Evolutionary conservation across 2,329 filamentous ascomycete species (phyloP).

Genomic region (Alternaria brassicicola): DNA sequence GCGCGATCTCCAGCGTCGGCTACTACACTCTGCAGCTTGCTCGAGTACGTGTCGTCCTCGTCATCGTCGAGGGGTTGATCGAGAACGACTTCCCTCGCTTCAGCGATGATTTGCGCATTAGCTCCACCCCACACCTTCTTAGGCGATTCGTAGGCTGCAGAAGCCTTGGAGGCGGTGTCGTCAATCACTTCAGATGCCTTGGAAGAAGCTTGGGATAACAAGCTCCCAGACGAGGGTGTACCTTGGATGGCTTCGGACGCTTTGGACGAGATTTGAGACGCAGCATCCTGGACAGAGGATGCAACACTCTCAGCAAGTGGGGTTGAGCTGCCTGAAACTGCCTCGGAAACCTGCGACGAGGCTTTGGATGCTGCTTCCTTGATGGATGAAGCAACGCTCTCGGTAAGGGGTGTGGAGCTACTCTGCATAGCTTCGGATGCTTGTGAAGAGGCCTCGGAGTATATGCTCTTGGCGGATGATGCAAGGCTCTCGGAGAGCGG

Average conservation of each 20-base stretch:
- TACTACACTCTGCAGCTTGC: conserved; percentile 59
- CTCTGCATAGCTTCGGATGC: conserved; percentile 41
- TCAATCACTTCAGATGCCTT: conserved; percentile 28
- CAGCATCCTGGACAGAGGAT: conserved; percentile 47
- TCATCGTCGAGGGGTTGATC: conserved; percentile 58
- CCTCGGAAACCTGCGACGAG: conserved; percentile 37
- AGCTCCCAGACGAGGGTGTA: conserved; percentile 22
- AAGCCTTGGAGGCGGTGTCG: conserved; percentile 28
- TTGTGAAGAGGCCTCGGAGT: conserved; percentile 41
- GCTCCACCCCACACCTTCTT: conserved; percentile 62
- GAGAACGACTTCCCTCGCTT: conserved; percentile 54
- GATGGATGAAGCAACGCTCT: conserved; percentile 47
- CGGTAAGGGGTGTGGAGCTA: conserved; percentile 36
- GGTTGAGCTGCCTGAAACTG: conserved; percentile 37
- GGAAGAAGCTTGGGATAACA: conserved; percentile 35
- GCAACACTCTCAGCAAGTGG: conserved; percentile 41
- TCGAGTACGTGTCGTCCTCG: conserved; percentile 56
- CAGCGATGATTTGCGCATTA: conserved; percentile 58
- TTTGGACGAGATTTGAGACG: conserved; percentile 39
- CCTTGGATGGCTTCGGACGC: conserved; percentile 33
- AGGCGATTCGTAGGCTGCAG: conserved; percentile 39
- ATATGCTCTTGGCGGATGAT: conserved; percentile 47
- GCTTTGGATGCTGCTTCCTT: conserved; percentile 45
- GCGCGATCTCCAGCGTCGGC: conserved; percentile 60
- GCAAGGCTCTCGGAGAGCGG: conserved; percentile 42